Percentiles rank a stretch among this genome's conserved stretches.
phyloP scores from a whole-genome alignment of 2,329 filamentous ascomycete species.

The Lecanosticta acicola region DNA sequence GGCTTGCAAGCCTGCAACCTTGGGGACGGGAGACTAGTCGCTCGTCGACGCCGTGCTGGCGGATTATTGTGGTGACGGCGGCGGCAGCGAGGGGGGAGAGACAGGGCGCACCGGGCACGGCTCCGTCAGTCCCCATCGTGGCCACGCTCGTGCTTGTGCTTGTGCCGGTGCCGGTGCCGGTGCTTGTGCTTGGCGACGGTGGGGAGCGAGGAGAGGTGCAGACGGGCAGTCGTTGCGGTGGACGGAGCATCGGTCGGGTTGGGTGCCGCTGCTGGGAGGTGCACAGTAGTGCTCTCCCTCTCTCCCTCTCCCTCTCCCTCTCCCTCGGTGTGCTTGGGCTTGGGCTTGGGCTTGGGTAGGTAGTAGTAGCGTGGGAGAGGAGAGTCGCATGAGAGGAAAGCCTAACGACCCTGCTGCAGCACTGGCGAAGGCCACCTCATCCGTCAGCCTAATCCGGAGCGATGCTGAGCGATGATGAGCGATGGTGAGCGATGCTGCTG shows the following conservation, averaged over 20 bases:
- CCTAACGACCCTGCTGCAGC: constrained; percentile 9
- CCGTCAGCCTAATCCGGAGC: constrained; percentile 3
- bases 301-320: too few species aligned
- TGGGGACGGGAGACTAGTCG: neutral
- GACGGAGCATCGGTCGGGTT: too few species aligned
- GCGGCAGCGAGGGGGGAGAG: neutral
- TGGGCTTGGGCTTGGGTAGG: constrained; percentile 8
- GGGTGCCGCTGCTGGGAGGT: too few species aligned
- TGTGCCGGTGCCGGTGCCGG: too few species aligned
- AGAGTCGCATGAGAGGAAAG: constrained; percentile 14
- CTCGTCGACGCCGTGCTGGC: neutral
- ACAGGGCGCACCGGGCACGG: neutral
- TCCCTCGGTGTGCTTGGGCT: too few species aligned
- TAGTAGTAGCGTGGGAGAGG: constrained; percentile 8
- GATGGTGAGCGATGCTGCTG: neutral
- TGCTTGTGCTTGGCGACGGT: too few species aligned
- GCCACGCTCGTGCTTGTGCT: too few species aligned
- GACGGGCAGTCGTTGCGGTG: too few species aligned
- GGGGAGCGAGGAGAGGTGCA: too few species aligned
- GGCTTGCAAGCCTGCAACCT: neutral
- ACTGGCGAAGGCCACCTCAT: too few species aligned
- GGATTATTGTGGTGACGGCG: neutral
- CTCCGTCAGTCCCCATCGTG: too few species aligned
- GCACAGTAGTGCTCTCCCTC: too few species aligned
- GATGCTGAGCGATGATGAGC: neutral